Evolutionary conservation across 2,329 filamentous ascomycete genomes (phyloP).

Genomic region (Chaetomium sp.): DNA sequence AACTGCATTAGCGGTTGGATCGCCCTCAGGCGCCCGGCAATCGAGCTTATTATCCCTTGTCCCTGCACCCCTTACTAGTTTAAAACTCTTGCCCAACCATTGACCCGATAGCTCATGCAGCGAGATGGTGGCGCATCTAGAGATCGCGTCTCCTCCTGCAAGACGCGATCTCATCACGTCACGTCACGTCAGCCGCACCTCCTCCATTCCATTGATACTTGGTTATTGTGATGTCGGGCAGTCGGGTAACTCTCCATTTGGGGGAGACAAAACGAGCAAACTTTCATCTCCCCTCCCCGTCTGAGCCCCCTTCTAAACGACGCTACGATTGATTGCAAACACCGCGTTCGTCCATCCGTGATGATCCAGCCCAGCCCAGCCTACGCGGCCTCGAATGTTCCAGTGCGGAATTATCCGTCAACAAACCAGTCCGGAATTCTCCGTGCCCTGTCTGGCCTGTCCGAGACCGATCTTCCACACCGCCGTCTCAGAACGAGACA

Average conservation of each 20-base stretch:
- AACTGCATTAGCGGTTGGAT: not conserved
- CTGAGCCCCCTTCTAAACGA: not conserved
- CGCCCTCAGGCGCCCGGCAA: not conserved
- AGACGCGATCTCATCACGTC: slow-evolving; percentile 17
- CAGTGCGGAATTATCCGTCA: too few species aligned
- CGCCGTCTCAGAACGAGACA: not conserved
- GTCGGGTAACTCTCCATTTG: not conserved
- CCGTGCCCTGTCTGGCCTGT: not conserved
- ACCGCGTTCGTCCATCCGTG: not conserved
- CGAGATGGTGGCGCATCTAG: not conserved
- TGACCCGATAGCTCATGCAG: not conserved
- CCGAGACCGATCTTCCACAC: not conserved
- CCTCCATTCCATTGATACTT: not conserved
- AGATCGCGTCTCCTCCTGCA: not conserved
- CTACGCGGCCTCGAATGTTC: not conserved
- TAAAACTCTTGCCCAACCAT: too few species aligned
- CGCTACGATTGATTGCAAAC: not conserved
- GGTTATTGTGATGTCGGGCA: not conserved
- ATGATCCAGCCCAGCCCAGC: not conserved
- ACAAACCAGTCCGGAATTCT: not conserved
- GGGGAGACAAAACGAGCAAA: not conserved
- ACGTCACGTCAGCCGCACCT: slow-evolving; percentile 4
- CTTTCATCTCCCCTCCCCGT: not conserved
- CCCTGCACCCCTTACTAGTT: not conserved
- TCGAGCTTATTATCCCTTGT: not conserved